Conservation (phyloP, 768 basidiomycete genomes). For the Cyclocybe aegerita region DNA sequence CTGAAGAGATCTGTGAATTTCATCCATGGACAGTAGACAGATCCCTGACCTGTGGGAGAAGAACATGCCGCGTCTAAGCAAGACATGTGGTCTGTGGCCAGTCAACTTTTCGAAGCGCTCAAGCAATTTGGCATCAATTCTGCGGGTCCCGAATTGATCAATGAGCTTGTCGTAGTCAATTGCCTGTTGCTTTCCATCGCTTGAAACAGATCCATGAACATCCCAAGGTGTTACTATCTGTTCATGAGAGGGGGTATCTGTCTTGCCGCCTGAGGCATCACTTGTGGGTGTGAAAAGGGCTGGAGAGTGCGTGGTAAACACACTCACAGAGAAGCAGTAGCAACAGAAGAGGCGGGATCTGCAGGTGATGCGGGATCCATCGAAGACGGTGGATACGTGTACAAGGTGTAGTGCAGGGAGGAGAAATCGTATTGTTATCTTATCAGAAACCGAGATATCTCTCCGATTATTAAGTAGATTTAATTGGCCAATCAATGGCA, state of each 20-base stretch:
- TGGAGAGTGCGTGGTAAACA: not conserved
- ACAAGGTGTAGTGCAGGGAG: not conserved
- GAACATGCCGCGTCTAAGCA: constrained; percentile 91
- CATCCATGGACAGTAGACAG: not conserved
- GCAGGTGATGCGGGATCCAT: constrained; percentile 13
- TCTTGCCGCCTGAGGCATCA: constrained; percentile 5
- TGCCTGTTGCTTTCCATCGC: constrained; percentile 85
- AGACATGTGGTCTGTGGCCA: constrained; percentile 82
- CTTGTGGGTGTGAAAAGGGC: constrained; percentile 1
- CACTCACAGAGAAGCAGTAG: constrained; percentile 16
- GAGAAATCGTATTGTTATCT: too few relatives aligned
- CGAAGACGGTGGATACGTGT: not conserved
- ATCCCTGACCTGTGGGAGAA: constrained; percentile 88
- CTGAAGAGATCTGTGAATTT: constrained; percentile 36
- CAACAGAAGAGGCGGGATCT: constrained; percentile 1
- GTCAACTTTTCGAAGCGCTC: constrained; percentile 91
- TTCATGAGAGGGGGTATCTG: constrained; percentile 27
- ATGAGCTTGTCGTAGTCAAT: constrained; percentile 98
- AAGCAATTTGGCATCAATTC: constrained; percentile 73
- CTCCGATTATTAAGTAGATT: constrained; percentile 16
- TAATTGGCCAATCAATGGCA: constrained; percentile 21
- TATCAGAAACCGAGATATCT: constrained; percentile 7
- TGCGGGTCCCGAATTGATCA: constrained; percentile 88
- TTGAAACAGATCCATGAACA: constrained; percentile 86
- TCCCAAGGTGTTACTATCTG: constrained; percentile 98